Evolutionary conservation across 805 yeast species (phyloP).

Genomic region (Torulaspora franciscae): DNA sequence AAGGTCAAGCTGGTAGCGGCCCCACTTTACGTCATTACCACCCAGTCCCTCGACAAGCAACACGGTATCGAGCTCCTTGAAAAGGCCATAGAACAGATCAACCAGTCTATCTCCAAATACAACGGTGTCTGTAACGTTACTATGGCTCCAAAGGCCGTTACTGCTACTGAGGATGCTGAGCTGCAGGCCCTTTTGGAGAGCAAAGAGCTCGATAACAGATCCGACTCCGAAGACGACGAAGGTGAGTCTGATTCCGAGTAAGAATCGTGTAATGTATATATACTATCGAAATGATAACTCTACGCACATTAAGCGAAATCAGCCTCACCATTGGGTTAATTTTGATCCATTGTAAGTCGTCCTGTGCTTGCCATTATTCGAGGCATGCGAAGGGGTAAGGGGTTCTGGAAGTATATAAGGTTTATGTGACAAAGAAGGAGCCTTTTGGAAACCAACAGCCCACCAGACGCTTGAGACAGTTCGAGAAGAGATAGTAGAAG

Average conservation of each 20-base stretch:
- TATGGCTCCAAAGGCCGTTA: slow-evolving; percentile 98
- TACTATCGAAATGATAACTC: slow-evolving; percentile 1
- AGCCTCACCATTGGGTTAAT: neutral
- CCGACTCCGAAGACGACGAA: slow-evolving; percentile 76
- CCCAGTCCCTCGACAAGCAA: slow-evolving; percentile 87
- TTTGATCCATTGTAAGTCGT: neutral
- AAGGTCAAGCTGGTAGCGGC: slow-evolving; percentile 96
- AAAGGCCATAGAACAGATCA: slow-evolving; percentile 72
- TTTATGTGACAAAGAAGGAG: neutral
- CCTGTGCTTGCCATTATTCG: neutral
- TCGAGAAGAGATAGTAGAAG: neutral
- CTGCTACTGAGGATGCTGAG: slow-evolving; percentile 97
- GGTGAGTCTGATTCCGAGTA: slow-evolving; percentile 43
- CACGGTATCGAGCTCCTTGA: slow-evolving; percentile 78
- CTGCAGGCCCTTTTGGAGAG: slow-evolving; percentile 91
- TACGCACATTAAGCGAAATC: neutral
- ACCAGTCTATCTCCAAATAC: slow-evolving; percentile 58
- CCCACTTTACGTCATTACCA: slow-evolving; percentile 88
- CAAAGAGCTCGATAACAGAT: slow-evolving; percentile 82
- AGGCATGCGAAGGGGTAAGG: slow-evolving; percentile 11
- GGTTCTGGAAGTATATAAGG: slow-evolving; percentile 4
- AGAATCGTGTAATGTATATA: slow-evolving; percentile 2
- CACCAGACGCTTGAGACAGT: neutral
- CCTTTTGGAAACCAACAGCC: neutral
- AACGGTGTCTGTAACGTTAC: slow-evolving; percentile 90